phyloP scores from a whole-genome alignment of 768 basidiomycete genomes.

The Russula sp. region DNA sequence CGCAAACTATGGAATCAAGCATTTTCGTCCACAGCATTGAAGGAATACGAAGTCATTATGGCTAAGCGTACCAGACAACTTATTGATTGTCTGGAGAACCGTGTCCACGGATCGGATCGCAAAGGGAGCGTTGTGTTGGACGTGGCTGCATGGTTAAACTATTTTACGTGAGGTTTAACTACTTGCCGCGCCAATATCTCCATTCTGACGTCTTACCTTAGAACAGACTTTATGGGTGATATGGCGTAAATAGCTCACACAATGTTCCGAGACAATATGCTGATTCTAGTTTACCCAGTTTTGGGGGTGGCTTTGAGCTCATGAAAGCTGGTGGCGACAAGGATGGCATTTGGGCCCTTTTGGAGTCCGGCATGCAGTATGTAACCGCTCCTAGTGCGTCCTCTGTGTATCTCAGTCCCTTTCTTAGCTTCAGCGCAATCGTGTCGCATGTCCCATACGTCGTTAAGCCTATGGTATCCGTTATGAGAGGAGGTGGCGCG shows the following conservation, averaged over 20 bases:
- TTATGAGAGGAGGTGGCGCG: neutral
- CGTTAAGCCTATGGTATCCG: too few species aligned
- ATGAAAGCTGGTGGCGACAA: constrained; percentile 30
- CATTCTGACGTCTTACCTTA: constrained; percentile 27
- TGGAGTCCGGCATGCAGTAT: neutral
- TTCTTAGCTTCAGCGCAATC: neutral
- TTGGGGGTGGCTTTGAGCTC: constrained; percentile 34
- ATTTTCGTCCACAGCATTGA: constrained; percentile 43
- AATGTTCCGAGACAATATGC: neutral
- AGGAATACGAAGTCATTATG: constrained; percentile 44
- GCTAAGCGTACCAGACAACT: constrained; percentile 38
- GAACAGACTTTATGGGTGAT: constrained; percentile 50
- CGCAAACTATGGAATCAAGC: constrained; percentile 46
- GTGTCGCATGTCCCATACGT: constrained; percentile 6
- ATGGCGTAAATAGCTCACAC: constrained; percentile 40
- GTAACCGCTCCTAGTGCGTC: neutral
- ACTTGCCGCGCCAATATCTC: neutral
- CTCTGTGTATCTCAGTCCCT: neutral
- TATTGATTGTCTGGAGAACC: constrained; percentile 31
- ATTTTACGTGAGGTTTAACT: constrained; percentile 39
- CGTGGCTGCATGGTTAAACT: constrained; percentile 38
- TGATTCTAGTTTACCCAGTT: constrained; percentile 27
- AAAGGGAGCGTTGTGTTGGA: constrained; percentile 34
- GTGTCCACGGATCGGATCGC: constrained; percentile 15
- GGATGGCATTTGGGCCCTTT: constrained; percentile 7